Percentiles rank a stretch among this genome's conserved stretches.
phyloP scores from a whole-genome alignment of 2,329 filamentous ascomycete species.

The Anisogramma anomala region DNA sequence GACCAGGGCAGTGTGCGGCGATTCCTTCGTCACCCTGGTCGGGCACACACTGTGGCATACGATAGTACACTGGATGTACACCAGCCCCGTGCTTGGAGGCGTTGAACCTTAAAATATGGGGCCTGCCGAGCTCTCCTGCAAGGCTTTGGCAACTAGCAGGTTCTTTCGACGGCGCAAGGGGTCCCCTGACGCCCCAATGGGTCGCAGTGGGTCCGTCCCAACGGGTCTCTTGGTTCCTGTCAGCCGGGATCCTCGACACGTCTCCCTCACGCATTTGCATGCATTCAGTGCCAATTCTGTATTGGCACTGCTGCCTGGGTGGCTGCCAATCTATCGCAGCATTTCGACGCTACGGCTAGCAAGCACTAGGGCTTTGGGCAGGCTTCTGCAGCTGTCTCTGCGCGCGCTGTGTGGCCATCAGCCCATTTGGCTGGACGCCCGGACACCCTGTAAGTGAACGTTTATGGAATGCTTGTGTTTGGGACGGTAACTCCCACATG shows the following conservation, averaged over 20 bases:
- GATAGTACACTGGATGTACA: neutral
- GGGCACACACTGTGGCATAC: neutral
- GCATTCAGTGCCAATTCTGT: no score
- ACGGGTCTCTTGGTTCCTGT: no score
- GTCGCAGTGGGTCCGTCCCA: no score
- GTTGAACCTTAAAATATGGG: conserved; percentile 9
- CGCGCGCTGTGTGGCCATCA: neutral
- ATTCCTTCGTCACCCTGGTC: conserved; percentile 3
- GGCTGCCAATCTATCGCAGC: no score
- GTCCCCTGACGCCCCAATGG: neutral
- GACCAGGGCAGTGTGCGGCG: conserved; percentile 5
- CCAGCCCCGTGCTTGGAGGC: conserved; percentile 7
- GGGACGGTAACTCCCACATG: neutral
- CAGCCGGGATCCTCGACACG: conserved; percentile 8
- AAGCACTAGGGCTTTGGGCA: no score
- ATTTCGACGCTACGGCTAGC: no score
- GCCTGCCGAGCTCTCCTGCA: neutral
- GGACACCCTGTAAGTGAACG: neutral
- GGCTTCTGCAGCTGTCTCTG: no score
- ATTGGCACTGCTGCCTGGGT: neutral
- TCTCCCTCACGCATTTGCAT: neutral
- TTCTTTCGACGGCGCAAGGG: neutral
- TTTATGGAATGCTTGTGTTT: neutral
- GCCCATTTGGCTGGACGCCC: no score
- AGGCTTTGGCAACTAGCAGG: neutral